Evolutionary conservation across 305 asterid species (phyloP).

Genomic region (Solanum aculeatissimum): DNA sequence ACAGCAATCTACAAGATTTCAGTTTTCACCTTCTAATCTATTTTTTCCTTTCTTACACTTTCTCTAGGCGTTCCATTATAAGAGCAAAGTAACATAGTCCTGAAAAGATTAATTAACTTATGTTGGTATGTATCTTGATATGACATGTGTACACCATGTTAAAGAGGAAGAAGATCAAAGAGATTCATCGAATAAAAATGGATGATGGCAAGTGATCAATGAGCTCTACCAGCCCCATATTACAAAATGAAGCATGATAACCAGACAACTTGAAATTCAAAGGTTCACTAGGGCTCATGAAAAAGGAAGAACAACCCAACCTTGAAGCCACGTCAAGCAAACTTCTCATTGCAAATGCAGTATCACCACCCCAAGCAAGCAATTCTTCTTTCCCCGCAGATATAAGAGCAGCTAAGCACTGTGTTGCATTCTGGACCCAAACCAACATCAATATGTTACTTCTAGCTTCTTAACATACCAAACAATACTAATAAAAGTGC

Average conservation of each 20-base stretch:
- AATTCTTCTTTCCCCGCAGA: slow-evolving; percentile 89
- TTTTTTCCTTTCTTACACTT: neutral
- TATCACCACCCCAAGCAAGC: slow-evolving; percentile 74
- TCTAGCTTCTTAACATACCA: neutral
- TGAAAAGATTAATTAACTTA: neutral
- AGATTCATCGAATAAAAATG: neutral
- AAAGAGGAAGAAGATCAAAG: neutral
- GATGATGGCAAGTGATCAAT: neutral
- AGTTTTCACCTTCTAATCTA: neutral
- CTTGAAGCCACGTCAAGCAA: slow-evolving; percentile 96
- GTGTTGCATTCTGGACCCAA: slow-evolving; percentile 75
- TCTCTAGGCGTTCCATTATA: neutral
- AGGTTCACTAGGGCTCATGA: neutral
- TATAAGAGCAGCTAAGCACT: slow-evolving; percentile 76
- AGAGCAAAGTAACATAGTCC: neutral
- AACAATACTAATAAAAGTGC: neutral
- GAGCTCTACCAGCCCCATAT: neutral
- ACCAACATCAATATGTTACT: slow-evolving; percentile 9
- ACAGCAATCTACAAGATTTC: neutral
- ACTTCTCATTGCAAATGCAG: slow-evolving; percentile 79
- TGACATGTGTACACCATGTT: neutral
- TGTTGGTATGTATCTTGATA: neutral
- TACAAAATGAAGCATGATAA: neutral
- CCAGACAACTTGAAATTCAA: neutral
- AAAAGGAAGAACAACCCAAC: slow-evolving; percentile 22